Evolutionary conservation across 108 stramenopile genomes (phyloP).

Genomic region (Nitzschia inconspicua): DNA sequence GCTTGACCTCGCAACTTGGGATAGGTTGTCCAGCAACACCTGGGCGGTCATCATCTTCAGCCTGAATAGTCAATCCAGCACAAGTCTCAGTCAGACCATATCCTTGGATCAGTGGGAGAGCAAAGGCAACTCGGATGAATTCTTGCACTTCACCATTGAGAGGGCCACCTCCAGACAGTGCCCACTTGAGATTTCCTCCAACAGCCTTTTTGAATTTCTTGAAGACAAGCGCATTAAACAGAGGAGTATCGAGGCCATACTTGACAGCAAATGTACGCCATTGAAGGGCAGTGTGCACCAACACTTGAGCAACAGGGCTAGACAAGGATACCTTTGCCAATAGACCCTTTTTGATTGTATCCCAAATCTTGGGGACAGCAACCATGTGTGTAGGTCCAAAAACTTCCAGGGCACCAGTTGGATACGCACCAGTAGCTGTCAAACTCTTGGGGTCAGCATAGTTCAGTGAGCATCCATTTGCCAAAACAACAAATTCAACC

Average conservation of each 20-base stretch:
- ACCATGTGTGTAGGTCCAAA: conserved; percentile 83
- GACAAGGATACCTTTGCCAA: conserved; percentile 73
- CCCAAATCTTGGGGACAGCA: conserved; percentile 93
- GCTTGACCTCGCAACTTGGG: conserved; percentile 69
- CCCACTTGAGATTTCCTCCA: conserved; percentile 72
- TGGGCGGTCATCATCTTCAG: conserved; percentile 46
- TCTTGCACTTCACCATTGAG: conserved; percentile 82
- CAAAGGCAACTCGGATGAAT: conserved; percentile 80
- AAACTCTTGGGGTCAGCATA: conserved; percentile 86
- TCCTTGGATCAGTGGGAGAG: conserved; percentile 75
- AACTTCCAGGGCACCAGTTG: conserved; percentile 81
- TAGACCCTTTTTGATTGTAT: conserved; percentile 90
- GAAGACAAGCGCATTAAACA: conserved; percentile 87
- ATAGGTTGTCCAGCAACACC: conserved; percentile 79
- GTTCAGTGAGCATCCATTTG: conserved; percentile 62
- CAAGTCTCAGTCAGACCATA: conserved; percentile 88
- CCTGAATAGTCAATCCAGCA: conserved; percentile 79
- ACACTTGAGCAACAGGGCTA: conserved; percentile 55
- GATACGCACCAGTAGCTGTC: conserved; percentile 78
- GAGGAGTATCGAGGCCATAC: conserved; percentile 79
- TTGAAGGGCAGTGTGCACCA: conserved; percentile 70
- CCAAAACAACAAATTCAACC: conserved; percentile 69
- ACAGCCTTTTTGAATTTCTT: conserved; percentile 82
- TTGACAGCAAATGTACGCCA: conserved; percentile 62
- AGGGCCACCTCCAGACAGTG: conserved; percentile 86